Evolutionary conservation across 352 stramenopile species (phyloP), one percentile per base, ranked within the genome.

Genomic region (Phytophthora uliginosa): DNA sequence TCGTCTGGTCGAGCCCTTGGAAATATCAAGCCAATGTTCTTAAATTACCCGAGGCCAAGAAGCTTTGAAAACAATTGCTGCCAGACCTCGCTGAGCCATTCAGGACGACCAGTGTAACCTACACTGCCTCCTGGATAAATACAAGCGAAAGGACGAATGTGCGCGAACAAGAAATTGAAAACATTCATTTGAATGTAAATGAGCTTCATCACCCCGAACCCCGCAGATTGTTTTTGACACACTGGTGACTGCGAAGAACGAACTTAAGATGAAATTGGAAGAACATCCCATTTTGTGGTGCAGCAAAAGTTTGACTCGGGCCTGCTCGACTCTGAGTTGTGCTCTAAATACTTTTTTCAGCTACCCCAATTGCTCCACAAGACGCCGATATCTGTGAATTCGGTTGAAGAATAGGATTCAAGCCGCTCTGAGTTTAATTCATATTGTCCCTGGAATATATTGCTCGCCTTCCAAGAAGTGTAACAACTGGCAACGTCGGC

Each of bases 101-200:
- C n/a, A n/a, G n/a, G n/a, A n/a, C n/a, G n/a, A n/a, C n/a, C n/a
- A n/a, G n/a, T n/a, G n/a, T n/a, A n/a, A n/a, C n/a, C n/a, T n/a
- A n/a, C n/a, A n/a, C n/a, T 59, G 28, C 7, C 2, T 59, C 6
- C 18, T 59, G 4, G 28, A 59, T 8, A 28, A 59, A 15, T 28
- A 59, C 24, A 59, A 59, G 52, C 52, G 52, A 15, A 40, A 42
- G 7, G 52, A 59, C 28, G 40, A 48, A 48, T 22, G 13, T 17
- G 40, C 40, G 40, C 15, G 13, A 48, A 20, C 40, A 13, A 7
- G 17, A 48, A 48, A 18, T 48, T 48, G 40, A 48, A 22, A 48
- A 48, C 17, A 12, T 48, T 3, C 40, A 48, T 48, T 48, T 48
- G n/a, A 48, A 20, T 1, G 40, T 48, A n/a, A 48, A 48, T 48